A percentile compares a stretch with the other conserved stretches of the same genome.
These are phyloP conservation scores for Acrodontium crateriforme DNA, from an alignment of 2,329 filamentous ascomycete genomes.

Conservation along the genomic window DNA sequence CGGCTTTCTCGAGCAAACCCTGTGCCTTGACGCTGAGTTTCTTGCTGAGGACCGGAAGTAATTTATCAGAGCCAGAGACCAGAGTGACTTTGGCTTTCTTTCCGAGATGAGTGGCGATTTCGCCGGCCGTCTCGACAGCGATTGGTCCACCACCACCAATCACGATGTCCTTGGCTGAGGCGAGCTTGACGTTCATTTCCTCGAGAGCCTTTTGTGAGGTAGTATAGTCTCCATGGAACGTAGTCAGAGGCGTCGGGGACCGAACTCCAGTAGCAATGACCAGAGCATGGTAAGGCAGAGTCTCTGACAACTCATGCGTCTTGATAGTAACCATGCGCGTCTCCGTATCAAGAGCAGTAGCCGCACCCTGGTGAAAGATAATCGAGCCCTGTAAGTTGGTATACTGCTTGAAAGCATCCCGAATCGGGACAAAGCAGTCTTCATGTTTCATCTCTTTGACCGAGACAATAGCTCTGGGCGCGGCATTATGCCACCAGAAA, in stretches of 20 bases:
- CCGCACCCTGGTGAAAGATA: constrained; percentile 36
- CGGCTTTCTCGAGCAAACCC: constrained; percentile 31
- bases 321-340: constrained; percentile 32
- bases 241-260: constrained; percentile 32
- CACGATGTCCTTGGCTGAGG: constrained; percentile 23
- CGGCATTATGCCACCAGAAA: constrained; percentile 40
- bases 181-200: constrained; percentile 17
- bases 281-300: constrained; percentile 39
- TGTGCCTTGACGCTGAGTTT: constrained; percentile 30
- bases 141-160: constrained; percentile 25
- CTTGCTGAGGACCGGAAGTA: constrained; percentile 29
- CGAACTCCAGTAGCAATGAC: constrained; percentile 42
- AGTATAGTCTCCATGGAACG: constrained; percentile 26
- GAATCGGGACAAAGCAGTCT: constrained; percentile 37
- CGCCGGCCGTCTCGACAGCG: constrained; percentile 26
- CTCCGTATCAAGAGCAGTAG: constrained; percentile 32
- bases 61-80: constrained; percentile 26
- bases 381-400: constrained; percentile 23
- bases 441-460: constrained; percentile 32
- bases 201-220: constrained; percentile 19
- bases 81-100: constrained; percentile 32
- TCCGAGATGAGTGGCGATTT: constrained; percentile 22
- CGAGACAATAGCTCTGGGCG: constrained; percentile 40
- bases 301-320: constrained; percentile 11
- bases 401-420: constrained; percentile 38